phyloP scores from a whole-genome alignment of 73 alveolate species.

The Stentor coeruleus region DNA sequence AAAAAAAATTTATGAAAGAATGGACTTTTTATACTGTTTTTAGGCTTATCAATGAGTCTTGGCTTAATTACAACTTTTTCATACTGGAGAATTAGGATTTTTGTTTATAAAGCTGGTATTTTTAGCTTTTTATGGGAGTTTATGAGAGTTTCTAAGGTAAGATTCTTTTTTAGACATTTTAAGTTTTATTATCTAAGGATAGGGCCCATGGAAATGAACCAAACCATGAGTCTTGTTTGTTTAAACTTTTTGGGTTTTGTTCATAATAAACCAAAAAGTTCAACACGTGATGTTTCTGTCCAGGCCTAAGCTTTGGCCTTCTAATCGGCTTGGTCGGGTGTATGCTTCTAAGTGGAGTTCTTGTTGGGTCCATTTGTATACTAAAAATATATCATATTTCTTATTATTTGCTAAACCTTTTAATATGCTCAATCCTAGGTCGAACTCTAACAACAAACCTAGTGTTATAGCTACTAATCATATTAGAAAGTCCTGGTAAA shows the following conservation, averaged over 20 bases:
- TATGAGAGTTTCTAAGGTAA: too few relatives aligned
- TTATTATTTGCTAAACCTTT: neutral
- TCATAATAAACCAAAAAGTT: neutral
- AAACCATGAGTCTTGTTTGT: slow-evolving; percentile 22
- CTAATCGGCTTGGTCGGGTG: slow-evolving; percentile 26
- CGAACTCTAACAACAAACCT: neutral
- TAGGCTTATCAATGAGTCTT: too few relatives aligned
- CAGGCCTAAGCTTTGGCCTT: slow-evolving; percentile 14
- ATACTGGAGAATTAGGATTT: too few relatives aligned
- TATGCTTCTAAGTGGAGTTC: slow-evolving; percentile 21
- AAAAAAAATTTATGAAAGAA: too few relatives aligned
- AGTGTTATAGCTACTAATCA: neutral
- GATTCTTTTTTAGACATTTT: too few relatives aligned
- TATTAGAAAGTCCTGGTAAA: neutral
- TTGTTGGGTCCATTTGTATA: slow-evolving; percentile 27
- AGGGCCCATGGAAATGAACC: slow-evolving; percentile 16
- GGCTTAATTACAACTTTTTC: too few relatives aligned
- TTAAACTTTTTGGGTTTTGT: slow-evolving; percentile 4
- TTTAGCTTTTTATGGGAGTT: too few relatives aligned
- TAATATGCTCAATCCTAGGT: slow-evolving; percentile 1
- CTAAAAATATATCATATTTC: neutral
- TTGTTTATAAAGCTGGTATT: too few relatives aligned
- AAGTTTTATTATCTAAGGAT: neutral
- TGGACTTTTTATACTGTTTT: too few relatives aligned
- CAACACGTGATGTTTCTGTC: neutral